Evolutionary conservation across 371 early-diverging fungal species (phyloP).

Genomic region (Haplosporangium sp.): DNA sequence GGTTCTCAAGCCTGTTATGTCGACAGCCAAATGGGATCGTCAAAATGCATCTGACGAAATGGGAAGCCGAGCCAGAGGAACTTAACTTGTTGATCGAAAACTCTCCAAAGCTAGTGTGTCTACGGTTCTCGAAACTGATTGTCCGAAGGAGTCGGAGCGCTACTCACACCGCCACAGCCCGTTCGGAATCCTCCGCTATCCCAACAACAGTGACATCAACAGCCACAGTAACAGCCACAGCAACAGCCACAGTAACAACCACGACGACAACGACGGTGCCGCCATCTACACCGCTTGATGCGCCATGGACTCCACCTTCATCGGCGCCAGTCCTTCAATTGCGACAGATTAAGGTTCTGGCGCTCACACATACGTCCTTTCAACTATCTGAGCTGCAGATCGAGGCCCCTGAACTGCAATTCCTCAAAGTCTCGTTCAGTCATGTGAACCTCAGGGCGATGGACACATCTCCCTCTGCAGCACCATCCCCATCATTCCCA

Average conservation of each 20-base stretch:
- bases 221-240: background rate
- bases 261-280: background rate
- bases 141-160: slow-evolving; percentile 9
- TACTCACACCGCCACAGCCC: slow-evolving; percentile 1
- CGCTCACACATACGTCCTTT: slow-evolving; percentile 13
- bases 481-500: background rate
- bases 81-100: slow-evolving; percentile 26
- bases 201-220: background rate
- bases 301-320: background rate
- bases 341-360: slow-evolving; percentile 22
- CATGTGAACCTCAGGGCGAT: slow-evolving; percentile 8
- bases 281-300: background rate
- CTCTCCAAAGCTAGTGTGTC: slow-evolving; percentile 6
- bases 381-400: slow-evolving; percentile 12
- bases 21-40: slow-evolving; percentile 5
- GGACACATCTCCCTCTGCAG: too few species aligned
- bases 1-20: slow-evolving; percentile 24
- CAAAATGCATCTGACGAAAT: slow-evolving; percentile 24
- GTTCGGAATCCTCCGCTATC: background rate
- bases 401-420: slow-evolving; percentile 19
- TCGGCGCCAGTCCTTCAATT: slow-evolving; percentile 1
- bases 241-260: background rate
- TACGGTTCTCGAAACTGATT: slow-evolving; percentile 23
- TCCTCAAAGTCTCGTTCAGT: slow-evolving; percentile 21
- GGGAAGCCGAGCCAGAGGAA: slow-evolving; percentile 20